These are phyloP conservation scores for Cyclostephanos invisitatus DNA, from an alignment of 108 stramenopile species.

Conservation along the genomic window DNA sequence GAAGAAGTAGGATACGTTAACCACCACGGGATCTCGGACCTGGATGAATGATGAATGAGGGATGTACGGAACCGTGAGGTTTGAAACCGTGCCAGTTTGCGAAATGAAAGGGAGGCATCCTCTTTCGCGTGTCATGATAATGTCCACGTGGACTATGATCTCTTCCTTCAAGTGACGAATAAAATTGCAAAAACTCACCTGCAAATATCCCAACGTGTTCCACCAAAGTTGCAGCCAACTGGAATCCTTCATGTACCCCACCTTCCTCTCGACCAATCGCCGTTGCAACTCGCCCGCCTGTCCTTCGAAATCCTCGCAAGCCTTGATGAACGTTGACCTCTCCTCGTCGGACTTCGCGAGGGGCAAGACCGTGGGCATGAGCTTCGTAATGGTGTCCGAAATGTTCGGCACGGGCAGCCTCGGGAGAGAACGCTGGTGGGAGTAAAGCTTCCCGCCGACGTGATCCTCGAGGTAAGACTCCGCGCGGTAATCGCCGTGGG, in stretches of 20 bases:
- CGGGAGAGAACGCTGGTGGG: conserved; percentile 62
- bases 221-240: conserved; percentile 89
- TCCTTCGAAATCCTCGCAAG: conserved; percentile 56
- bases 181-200: conserved; percentile 25
- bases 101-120: background rate
- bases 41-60: too few species aligned
- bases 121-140: too few species aligned
- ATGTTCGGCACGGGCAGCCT: conserved; percentile 71
- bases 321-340: conserved; percentile 47
- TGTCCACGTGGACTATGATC: background rate
- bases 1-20: conserved; percentile 90
- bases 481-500: conserved; percentile 71
- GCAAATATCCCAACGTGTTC: conserved; percentile 85
- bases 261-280: conserved; percentile 55
- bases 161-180: too few species aligned
- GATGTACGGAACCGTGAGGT: background rate
- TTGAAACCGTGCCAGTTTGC: background rate
- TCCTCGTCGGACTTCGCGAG: conserved; percentile 65
- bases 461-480: conserved; percentile 72
- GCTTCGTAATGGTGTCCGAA: conserved; percentile 64
- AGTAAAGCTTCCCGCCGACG: conserved; percentile 67
- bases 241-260: conserved; percentile 56
- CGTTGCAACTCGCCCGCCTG: conserved; percentile 66
- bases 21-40: conserved; percentile 83
- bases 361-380: conserved; percentile 72